phyloP scores from a whole-genome alignment of 2,329 filamentous ascomycete genomes.

The Dendryphion nanum region DNA sequence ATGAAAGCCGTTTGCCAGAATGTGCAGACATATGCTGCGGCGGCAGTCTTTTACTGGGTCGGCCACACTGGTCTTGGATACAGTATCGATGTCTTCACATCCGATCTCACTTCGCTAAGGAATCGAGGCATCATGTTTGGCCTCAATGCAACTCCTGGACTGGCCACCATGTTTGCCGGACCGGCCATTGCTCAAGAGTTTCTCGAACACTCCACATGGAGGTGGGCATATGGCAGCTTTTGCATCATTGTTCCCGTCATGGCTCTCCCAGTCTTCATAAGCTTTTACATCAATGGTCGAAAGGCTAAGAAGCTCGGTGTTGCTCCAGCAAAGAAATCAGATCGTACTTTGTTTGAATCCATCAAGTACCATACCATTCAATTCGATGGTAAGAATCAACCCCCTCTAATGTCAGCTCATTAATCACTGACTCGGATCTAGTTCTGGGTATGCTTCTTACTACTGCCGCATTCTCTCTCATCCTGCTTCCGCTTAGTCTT shows the following conservation, averaged over 20 bases:
- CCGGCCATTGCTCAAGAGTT: constrained; percentile 42
- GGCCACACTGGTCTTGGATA: constrained; percentile 62
- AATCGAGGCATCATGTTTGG: constrained; percentile 60
- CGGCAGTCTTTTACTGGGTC: constrained; percentile 50
- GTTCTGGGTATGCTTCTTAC: constrained; percentile 47
- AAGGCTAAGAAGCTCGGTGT: constrained; percentile 52
- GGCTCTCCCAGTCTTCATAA: constrained; percentile 56
- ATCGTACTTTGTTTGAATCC: constrained; percentile 44
- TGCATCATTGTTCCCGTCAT: constrained; percentile 62
- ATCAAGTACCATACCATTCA: constrained; percentile 42
- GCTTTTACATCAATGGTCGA: constrained; percentile 52
- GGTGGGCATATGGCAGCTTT: constrained; percentile 67
- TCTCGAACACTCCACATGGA: constrained; percentile 30
- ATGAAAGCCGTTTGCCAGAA: constrained; percentile 56
- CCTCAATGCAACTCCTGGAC: constrained; percentile 23
- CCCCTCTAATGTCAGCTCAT: constrained; percentile 46
- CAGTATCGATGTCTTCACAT: constrained; percentile 62
- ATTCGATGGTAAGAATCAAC: constrained; percentile 38
- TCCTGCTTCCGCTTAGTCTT: constrained; percentile 53
- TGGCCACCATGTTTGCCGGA: constrained; percentile 13
- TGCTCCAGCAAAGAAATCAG: constrained; percentile 11
- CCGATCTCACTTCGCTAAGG: constrained; percentile 60
- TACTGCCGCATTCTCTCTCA: constrained; percentile 45
- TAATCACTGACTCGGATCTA: constrained; percentile 31
- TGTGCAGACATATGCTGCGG: not conserved